Conservation (phyloP, 73 alveolate genomes). For the Breviolum minutum region DNA sequence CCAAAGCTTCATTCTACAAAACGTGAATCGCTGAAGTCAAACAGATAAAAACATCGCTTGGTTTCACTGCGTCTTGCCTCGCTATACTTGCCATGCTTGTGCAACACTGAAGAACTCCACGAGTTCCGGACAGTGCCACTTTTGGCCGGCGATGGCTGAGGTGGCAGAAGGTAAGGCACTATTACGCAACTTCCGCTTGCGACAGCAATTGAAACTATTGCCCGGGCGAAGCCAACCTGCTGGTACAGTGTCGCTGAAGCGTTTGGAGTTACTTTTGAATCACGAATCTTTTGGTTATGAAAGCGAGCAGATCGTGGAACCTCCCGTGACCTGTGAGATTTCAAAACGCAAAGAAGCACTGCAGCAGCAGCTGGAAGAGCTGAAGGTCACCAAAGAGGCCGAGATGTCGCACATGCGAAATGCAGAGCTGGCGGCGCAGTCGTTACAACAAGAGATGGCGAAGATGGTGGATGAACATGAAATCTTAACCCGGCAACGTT, state of each 20-base stretch:
- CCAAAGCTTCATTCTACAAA: no score
- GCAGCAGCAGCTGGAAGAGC: slow-evolving; percentile 31
- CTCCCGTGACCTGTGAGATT: background rate
- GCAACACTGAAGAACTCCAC: no score
- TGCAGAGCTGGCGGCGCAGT: slow-evolving; percentile 10
- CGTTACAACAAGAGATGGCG: slow-evolving; percentile 33
- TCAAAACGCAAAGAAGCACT: background rate
- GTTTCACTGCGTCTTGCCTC: no score
- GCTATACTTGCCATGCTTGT: no score
- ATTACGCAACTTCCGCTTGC: slow-evolving; percentile 33
- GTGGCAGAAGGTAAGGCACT: background rate
- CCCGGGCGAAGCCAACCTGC: slow-evolving; percentile 4
- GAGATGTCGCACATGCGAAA: background rate
- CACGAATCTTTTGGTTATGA: slow-evolving; percentile 26
- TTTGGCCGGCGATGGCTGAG: background rate
- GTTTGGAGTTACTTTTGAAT: slow-evolving; percentile 1
- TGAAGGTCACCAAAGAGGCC: background rate
- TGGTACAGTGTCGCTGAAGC: slow-evolving; percentile 38
- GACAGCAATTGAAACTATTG: slow-evolving; percentile 15
- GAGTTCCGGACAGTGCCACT: no score
- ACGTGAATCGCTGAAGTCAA: no score
- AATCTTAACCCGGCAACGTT: slow-evolving; percentile 8
- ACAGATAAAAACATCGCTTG: no score
- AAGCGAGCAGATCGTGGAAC: background rate
- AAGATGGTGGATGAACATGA: slow-evolving; percentile 18